Base-by-base conservation (phyloP, 225 moss, liverwort and hornwort species). In the Climacium dendroides region DNA sequence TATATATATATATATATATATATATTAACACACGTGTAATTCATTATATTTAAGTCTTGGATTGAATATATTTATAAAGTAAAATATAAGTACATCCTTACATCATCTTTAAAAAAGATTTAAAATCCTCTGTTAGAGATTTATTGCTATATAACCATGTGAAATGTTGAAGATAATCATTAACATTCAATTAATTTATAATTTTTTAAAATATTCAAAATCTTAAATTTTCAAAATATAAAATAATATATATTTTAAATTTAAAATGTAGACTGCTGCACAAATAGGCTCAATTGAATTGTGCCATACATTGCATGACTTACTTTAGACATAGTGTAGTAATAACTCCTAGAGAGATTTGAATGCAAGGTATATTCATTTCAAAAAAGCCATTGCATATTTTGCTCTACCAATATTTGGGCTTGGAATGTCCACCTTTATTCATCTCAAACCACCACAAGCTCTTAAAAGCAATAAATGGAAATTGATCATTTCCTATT, bases 381-480 rank as follows among this genome's bases (percentile, higher is more conserved):
- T 0, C 2, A 0, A 10, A 28, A 45, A 29, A 6, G 28, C 0
- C 17, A 72, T 0, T 45, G 0, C 2, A 10, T 29, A 45, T 17
- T 16, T 45, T 72, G 17, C 0, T 29, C 5, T 10, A 6, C 9
- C 10, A 10, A 17, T 45, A 29, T 29, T 72, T 29, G 45, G 10
- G 1, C 29, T 17, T 45, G 2, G 5, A 45, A 28, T 71, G 16
- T 43, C 28, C 0, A 28, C 9, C 3, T 43, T 25, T 18, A 14
- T 14, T 25, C 15, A 13, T 3, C 7, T 3, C 0, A 66, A 22
- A 22, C 2, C 20, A 66, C 12, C 7, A 12, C 13, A 67, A 13
- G 13, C 3, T 67, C 5, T 67, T 23, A 13, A 23, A 7, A 67
- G 7, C n/a, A 37, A 11, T 13, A 69, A 69, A 69, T 69, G 8